Percentiles rank a stretch among this genome's conserved stretches.
phyloP scores from a whole-genome alignment of 2,329 filamentous ascomycete genomes.

The Ambrosiella xylebori region DNA sequence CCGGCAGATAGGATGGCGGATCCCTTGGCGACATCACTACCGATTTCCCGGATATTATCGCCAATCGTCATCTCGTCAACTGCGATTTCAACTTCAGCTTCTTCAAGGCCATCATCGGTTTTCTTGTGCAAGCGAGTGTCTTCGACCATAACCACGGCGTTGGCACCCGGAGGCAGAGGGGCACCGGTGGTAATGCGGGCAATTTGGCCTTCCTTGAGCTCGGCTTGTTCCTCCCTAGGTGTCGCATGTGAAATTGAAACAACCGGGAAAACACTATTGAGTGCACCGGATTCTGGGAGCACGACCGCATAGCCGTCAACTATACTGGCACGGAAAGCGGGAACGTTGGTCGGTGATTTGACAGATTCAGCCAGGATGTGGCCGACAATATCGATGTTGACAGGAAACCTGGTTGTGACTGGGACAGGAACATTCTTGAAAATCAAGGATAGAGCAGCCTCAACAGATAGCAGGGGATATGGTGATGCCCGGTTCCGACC shows the following conservation, averaged over 20 bases:
- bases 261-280: slow-evolving; percentile 73
- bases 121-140: slow-evolving; percentile 63
- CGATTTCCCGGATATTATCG: slow-evolving; percentile 82
- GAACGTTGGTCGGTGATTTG: slow-evolving; percentile 62
- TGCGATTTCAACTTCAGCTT: slow-evolving; percentile 74
- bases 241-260: slow-evolving; percentile 74
- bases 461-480: slow-evolving; percentile 78
- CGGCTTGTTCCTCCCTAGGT: slow-evolving; percentile 43
- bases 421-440: slow-evolving; percentile 53
- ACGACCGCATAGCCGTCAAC: slow-evolving; percentile 91
- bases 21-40: slow-evolving; percentile 63
- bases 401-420: slow-evolving; percentile 36
- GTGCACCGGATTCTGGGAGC: slow-evolving; percentile 40
- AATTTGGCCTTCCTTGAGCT: slow-evolving; percentile 54
- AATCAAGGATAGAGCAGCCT: slow-evolving; percentile 61
- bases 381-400: slow-evolving; percentile 52
- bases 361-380: slow-evolving; percentile 72
- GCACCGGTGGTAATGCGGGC: slow-evolving; percentile 90
- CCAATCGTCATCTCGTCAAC: slow-evolving; percentile 56
- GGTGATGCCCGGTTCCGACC: slow-evolving; percentile 69
- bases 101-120: slow-evolving; percentile 68
- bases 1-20: slow-evolving; percentile 57
- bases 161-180: slow-evolving; percentile 72
- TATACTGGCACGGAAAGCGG: slow-evolving; percentile 87
- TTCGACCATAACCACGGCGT: slow-evolving; percentile 82